These are phyloP conservation scores for Tetracladium maxilliforme DNA, from an alignment of 2,329 filamentous ascomycete genomes.

Conservation along the genomic window DNA sequence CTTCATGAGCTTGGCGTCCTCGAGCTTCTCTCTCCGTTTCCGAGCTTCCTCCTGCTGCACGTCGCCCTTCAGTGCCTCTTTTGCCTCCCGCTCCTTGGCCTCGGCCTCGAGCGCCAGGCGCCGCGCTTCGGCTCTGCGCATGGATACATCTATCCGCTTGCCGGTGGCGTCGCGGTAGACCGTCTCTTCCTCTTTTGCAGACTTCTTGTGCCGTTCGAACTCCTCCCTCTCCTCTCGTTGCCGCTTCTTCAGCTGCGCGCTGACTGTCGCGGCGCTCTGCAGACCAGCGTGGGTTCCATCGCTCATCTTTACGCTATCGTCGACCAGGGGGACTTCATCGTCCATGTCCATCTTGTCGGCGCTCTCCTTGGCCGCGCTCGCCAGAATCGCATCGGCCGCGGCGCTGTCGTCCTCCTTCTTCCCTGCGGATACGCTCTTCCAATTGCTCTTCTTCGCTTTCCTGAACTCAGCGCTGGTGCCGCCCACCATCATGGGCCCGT, in stretches of 20 bases:
- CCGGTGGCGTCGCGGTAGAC: constrained; percentile 93
- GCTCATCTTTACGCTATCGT: constrained; percentile 51
- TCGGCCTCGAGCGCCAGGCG: constrained; percentile 49
- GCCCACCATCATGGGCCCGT: constrained; percentile 30
- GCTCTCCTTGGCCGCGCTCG: constrained; percentile 53
- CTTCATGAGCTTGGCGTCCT: constrained; percentile 71
- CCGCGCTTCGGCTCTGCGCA: constrained; percentile 81
- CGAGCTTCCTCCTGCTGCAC: constrained; percentile 62
- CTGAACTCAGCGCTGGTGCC: constrained; percentile 49
- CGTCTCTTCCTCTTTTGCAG: constrained; percentile 52
- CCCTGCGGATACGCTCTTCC: constrained; percentile 49
- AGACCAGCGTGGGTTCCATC: constrained; percentile 79
- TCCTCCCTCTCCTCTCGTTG: constrained; percentile 44
- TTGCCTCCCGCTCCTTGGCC: constrained; percentile 51
- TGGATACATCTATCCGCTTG: constrained; percentile 80
- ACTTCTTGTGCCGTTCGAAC: constrained; percentile 18
- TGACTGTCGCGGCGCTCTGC: constrained; percentile 70
- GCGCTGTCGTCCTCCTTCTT: constrained; percentile 31
- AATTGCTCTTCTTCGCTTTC: constrained; percentile 62
- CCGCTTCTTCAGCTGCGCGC: constrained; percentile 50
- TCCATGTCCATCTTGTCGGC: constrained; percentile 32
- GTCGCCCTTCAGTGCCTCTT: constrained; percentile 66
- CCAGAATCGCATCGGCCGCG: constrained; percentile 67
- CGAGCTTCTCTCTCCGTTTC: constrained; percentile 49
- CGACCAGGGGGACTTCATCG: constrained; percentile 25